Conservation (phyloP, 495 filamentous ascomycete species). For the Xylaria castorea region DNA sequence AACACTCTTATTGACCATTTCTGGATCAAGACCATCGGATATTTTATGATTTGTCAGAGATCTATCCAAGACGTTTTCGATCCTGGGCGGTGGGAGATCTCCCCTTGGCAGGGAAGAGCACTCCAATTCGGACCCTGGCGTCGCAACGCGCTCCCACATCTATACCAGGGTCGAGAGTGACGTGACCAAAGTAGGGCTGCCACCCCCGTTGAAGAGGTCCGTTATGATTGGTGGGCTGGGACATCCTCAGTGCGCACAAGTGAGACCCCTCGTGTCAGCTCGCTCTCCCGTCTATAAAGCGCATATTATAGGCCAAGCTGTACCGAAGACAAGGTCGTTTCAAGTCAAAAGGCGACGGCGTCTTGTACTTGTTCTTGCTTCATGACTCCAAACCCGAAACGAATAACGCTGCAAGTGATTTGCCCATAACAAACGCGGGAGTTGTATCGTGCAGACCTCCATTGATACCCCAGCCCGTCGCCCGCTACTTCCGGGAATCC, state of each 20-base stretch:
- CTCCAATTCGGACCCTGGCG: slow-evolving; percentile 23
- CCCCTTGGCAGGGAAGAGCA: slow-evolving; percentile 8
- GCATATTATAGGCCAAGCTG: slow-evolving; percentile 23
- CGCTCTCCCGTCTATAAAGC: slow-evolving; percentile 19
- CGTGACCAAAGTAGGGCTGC: slow-evolving; percentile 27
- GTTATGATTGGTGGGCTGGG: slow-evolving; percentile 18
- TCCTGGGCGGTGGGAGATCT: slow-evolving; percentile 27
- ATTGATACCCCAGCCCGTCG: background rate
- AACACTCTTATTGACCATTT: slow-evolving; percentile 21
- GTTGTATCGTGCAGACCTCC: background rate
- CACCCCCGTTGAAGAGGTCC: slow-evolving; percentile 13
- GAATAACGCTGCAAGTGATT: slow-evolving; percentile 12
- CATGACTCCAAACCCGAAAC: slow-evolving; percentile 17
- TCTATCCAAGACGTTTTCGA: slow-evolving; percentile 18
- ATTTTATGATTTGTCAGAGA: slow-evolving; percentile 39
- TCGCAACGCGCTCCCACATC: slow-evolving; percentile 11
- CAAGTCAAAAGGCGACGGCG: slow-evolving; percentile 9
- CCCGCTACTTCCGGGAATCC: background rate
- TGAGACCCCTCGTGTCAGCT: slow-evolving; percentile 23
- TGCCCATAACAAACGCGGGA: background rate
- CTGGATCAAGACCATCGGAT: slow-evolving; percentile 30
- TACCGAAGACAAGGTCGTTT: slow-evolving; percentile 20
- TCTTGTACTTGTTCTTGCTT: slow-evolving; percentile 14
- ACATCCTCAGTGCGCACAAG: background rate
- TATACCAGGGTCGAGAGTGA: slow-evolving; percentile 19